phyloP scores from a whole-genome alignment of 2,329 filamentous ascomycete genomes.

The Paecilomyces sp. region DNA sequence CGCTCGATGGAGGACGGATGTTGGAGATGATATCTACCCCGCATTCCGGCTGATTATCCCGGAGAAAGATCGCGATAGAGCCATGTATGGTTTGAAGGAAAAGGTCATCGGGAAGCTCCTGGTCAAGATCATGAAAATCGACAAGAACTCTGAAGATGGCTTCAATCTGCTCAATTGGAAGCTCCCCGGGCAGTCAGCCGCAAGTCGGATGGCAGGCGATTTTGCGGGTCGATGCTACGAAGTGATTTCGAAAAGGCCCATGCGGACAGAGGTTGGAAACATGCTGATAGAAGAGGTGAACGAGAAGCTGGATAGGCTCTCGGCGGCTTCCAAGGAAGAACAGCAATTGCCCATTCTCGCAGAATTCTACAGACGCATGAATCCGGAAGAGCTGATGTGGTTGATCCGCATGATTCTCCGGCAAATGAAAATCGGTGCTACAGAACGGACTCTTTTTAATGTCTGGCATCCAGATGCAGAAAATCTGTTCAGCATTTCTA shows the following conservation, averaged over 20 bases:
- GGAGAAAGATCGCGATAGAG: constrained; percentile 84
- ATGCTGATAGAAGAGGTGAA: constrained; percentile 91
- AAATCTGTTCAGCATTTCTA: constrained; percentile 79
- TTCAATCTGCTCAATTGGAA: constrained; percentile 88
- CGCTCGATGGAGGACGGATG: constrained; percentile 74
- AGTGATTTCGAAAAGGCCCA: constrained; percentile 74
- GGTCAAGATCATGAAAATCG: constrained; percentile 89
- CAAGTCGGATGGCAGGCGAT: constrained; percentile 69
- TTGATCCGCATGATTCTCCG: constrained; percentile 86
- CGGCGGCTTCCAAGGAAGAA: constrained; percentile 69
- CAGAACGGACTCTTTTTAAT: constrained; percentile 81
- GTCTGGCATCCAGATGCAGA: constrained; percentile 75
- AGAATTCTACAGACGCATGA: constrained; percentile 84
- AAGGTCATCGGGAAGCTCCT: constrained; percentile 81
- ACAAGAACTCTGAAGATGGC: constrained; percentile 82
- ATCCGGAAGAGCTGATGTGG: constrained; percentile 89
- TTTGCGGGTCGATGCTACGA: constrained; percentile 87
- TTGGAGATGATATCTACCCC: constrained; percentile 88
- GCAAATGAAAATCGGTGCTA: constrained; percentile 68
- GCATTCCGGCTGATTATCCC: constrained; percentile 86
- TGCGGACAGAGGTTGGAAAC: constrained; percentile 64
- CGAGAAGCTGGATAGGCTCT: constrained; percentile 69
- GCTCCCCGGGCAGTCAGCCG: constrained; percentile 62
- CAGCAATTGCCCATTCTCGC: constrained; percentile 75
- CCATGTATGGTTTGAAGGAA: constrained; percentile 92